Evolutionary conservation across 2,329 filamentous ascomycete species (phyloP).

Genomic region (Arthrobotrys iridis): DNA sequence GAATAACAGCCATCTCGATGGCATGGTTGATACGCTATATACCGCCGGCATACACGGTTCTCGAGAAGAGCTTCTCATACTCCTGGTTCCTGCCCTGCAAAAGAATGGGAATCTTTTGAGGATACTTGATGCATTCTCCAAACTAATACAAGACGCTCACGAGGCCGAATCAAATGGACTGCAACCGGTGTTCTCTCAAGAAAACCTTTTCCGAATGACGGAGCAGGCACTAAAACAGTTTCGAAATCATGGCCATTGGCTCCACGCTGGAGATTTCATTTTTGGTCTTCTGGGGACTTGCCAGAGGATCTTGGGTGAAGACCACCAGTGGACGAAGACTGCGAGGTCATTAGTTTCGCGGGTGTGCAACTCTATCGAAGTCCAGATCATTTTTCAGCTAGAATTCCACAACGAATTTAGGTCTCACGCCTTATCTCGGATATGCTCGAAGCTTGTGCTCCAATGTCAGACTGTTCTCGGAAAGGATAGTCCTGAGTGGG

Average conservation of each 20-base stretch:
- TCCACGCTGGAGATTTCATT: slow-evolving; percentile 17
- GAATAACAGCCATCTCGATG: slow-evolving; percentile 26
- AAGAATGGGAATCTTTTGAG: slow-evolving; percentile 26
- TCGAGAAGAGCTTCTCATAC: slow-evolving; percentile 17
- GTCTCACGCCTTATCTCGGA: not conserved
- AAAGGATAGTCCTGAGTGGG: slow-evolving; percentile 6
- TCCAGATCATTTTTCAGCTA: slow-evolving; percentile 14
- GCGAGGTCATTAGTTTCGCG: slow-evolving; percentile 11
- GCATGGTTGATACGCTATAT: slow-evolving; percentile 10
- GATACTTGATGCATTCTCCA: slow-evolving; percentile 21
- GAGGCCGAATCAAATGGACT: not conserved
- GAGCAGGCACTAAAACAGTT: slow-evolving; percentile 8
- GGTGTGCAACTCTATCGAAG: slow-evolving; percentile 17
- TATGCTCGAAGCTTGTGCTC: slow-evolving; percentile 2
- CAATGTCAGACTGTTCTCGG: slow-evolving; percentile 12
- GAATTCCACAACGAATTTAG: slow-evolving; percentile 5
- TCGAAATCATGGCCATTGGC: slow-evolving; percentile 9
- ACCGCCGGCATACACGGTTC: slow-evolving; percentile 3
- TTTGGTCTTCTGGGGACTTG: slow-evolving; percentile 26
- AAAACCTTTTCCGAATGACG: slow-evolving; percentile 16
- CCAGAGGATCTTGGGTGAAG: not conserved
- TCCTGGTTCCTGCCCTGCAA: slow-evolving; percentile 22
- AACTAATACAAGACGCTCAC: slow-evolving; percentile 3
- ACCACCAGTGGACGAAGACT: slow-evolving; percentile 21
- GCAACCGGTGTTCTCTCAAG: not conserved